Evolutionary conservation across 345 rosid genomes (phyloP), one percentile per base, ranked within the genome.

Genomic region (Ceriops decandra): DNA sequence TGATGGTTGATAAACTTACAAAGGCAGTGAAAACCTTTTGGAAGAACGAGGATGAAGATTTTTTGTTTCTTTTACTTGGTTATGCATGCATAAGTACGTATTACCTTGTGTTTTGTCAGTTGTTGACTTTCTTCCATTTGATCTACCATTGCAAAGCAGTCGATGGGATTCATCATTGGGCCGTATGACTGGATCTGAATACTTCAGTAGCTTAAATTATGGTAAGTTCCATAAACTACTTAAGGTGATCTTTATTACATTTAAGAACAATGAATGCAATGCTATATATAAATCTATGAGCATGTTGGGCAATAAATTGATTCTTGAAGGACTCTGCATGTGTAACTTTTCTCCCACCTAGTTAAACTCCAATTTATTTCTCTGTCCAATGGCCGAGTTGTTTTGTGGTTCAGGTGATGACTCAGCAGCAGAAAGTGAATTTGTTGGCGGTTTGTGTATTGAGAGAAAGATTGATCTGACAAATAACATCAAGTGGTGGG

Each of bases 401-500:
- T 69, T 71, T 57, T 62, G 77, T 75, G 82, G 82, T 77, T 76
- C 89, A 87, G 90, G 90, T 27, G 90, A 88, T 73, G 96, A 90
- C 76, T 83, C 85, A 71, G 83, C 87, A 74, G 73, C 84, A 20
- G 93, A 91, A 73, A 83, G 83, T 74, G 95, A 88, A 78, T 86
- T 82, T 78, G 74, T 82, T 38, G 87, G 97, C 68, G 74, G 87
- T 72, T 85, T 91, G 76, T 84, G 88, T 79, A 74, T 83, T 60
- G 97, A 95, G 30, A 89, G 91, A 82, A 89, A 88, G 80, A 85
- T 91, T 46, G 99, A 91, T 81, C 81, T 95, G 60, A 88, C 99
- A 51, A 80, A 85, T 70, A 81, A 86, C 68, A 84, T 95, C 70
- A 95, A 91, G 75, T 95, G 99, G 99, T 91, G 99, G 97, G 90